A percentile compares a stretch with the other conserved stretches of the same genome.
Conservation (phyloP, 768 basidiomycete species). For the Scleroderma bovista region DNA sequence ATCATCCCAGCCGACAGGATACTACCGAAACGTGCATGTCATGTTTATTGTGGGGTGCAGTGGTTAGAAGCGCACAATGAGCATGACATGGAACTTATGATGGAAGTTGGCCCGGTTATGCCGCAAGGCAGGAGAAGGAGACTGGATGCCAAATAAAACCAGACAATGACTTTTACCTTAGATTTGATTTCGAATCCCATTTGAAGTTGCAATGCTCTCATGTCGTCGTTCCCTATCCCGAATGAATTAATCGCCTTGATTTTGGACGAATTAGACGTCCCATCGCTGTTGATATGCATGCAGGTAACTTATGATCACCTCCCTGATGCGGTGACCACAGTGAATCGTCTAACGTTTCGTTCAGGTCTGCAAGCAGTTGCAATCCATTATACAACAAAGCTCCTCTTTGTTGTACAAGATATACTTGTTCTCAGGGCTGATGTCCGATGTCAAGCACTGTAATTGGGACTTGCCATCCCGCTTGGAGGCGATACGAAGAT, state of each 20-base stretch:
- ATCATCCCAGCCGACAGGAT: too few species aligned
- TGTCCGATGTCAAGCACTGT: conserved; percentile 18
- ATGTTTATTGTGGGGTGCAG: too few species aligned
- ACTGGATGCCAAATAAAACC: too few species aligned
- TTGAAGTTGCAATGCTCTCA: too few species aligned
- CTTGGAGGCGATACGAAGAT: conserved; percentile 19
- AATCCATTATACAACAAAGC: conserved; percentile 20
- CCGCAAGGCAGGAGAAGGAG: too few species aligned
- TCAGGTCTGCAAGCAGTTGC: conserved; percentile 28
- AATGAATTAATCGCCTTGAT: conserved; percentile 12
- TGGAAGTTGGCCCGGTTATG: too few species aligned
- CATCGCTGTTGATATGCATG: conserved; percentile 22
- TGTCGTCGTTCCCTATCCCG: too few species aligned
- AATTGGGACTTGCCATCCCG: conserved; percentile 18
- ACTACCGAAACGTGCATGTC: too few species aligned
- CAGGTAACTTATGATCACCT: conserved; percentile 18
- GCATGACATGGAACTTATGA: too few species aligned
- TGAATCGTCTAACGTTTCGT: not conserved
- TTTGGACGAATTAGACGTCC: conserved; percentile 25
- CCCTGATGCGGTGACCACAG: not conserved
- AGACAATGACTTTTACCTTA: too few species aligned
- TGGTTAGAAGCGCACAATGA: too few species aligned
- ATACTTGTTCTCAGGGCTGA: conserved; percentile 24
- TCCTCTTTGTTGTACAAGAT: conserved; percentile 26
- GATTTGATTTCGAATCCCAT: too few species aligned